Evolutionary conservation across 2,329 filamentous ascomycete species (phyloP).

Genomic region (Penicillium paneum): DNA sequence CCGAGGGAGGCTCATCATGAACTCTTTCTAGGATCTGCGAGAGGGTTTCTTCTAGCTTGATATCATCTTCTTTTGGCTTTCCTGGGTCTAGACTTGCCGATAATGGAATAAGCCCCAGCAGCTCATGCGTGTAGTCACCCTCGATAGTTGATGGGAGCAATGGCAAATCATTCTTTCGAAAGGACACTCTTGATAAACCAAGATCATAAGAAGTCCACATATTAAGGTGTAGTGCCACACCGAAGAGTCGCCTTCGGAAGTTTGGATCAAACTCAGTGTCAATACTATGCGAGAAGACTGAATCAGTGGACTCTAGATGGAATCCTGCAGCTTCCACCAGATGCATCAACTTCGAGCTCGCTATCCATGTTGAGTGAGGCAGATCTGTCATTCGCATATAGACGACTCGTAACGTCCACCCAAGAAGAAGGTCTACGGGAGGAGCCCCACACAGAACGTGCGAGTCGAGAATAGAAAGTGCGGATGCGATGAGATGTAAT

Average conservation of each 20-base stretch:
- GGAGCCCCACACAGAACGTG: slow-evolving; percentile 18
- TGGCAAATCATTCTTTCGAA: slow-evolving; percentile 39
- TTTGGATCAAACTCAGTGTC: slow-evolving; percentile 29
- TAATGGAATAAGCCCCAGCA: slow-evolving; percentile 52
- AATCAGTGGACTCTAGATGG: slow-evolving; percentile 20
- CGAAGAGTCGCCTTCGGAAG: slow-evolving; percentile 42
- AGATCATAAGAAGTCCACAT: slow-evolving; percentile 59
- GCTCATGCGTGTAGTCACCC: slow-evolving; percentile 50
- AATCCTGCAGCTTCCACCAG: slow-evolving; percentile 51
- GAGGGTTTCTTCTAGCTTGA: slow-evolving; percentile 45
- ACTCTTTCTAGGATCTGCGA: slow-evolving; percentile 37
- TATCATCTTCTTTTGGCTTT: slow-evolving; percentile 36
- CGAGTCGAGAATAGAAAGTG: slow-evolving; percentile 44
- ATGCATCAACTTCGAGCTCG: slow-evolving; percentile 41
- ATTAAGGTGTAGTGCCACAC: slow-evolving; percentile 56
- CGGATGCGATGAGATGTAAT: slow-evolving; percentile 46
- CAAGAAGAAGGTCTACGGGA: slow-evolving; percentile 28
- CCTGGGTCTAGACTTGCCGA: slow-evolving; percentile 53
- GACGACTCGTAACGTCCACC: slow-evolving; percentile 51
- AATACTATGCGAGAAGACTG: slow-evolving; percentile 11
- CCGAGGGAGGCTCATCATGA: slow-evolving; percentile 44
- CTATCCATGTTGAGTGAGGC: slow-evolving; percentile 47
- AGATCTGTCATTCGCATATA: slow-evolving; percentile 53
- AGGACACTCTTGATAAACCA: slow-evolving; percentile 51
- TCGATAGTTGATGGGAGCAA: slow-evolving; percentile 37